Percentiles rank a stretch among this genome's conserved stretches.
phyloP scores from a whole-genome alignment of 345 rosid species.

The Raphanus raphanistrum region DNA sequence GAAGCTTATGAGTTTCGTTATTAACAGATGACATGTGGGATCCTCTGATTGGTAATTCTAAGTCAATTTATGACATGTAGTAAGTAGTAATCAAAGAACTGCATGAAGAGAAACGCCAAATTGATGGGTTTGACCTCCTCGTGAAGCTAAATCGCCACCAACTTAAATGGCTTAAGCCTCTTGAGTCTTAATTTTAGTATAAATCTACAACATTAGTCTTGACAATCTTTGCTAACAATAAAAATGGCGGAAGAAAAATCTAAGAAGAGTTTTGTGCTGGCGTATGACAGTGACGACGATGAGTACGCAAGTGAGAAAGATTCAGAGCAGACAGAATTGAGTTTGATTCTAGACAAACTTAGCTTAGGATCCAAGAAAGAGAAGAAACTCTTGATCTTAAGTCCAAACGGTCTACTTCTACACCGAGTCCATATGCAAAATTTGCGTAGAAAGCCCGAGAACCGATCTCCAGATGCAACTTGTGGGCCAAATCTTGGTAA shows the following conservation, averaged over 20 bases:
- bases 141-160: conserved; percentile 27
- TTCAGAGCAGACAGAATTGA: conserved; percentile 6
- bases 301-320: not conserved
- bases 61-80: not conserved
- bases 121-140: conserved; percentile 23
- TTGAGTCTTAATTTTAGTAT: not conserved
- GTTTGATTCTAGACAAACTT: conserved; percentile 15
- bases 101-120: conserved; percentile 5
- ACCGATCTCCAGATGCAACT: conserved; percentile 36
- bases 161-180: not conserved
- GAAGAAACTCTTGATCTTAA: conserved; percentile 42
- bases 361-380: conserved; percentile 21
- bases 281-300: conserved; percentile 11
- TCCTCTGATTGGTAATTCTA: too few relatives aligned
- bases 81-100: not conserved
- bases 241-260: conserved; percentile 25
- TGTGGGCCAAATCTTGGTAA: conserved; percentile 37
- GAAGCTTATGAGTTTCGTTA: too few relatives aligned
- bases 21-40: too few relatives aligned
- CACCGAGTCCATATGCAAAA: conserved; percentile 21
- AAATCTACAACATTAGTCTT: conserved; percentile 5
- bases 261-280: not conserved
- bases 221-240: not conserved
- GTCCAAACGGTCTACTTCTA: conserved; percentile 41
- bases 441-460: not conserved